These are phyloP conservation scores for Panicum virgatum DNA, from an alignment of 202 grass and related monocot genomes.

Conservation along the genomic window DNA sequence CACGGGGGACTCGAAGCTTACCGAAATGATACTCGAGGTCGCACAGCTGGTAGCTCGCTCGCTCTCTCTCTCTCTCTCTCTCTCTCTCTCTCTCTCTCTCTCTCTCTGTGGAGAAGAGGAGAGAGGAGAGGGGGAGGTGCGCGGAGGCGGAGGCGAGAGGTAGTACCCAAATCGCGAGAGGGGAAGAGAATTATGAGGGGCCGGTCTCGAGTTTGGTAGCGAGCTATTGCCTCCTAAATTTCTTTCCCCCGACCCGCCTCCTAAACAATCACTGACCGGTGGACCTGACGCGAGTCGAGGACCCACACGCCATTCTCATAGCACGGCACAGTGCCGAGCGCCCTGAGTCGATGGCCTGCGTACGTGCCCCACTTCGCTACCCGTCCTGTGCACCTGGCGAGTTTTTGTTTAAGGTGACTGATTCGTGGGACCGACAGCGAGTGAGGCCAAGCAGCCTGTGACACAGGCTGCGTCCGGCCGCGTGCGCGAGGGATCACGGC, in stretches of 20 bases:
- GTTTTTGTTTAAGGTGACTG: fast-evolving
- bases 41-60: slow-evolving; percentile 7
- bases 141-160: neutral
- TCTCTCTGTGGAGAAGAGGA: neutral
- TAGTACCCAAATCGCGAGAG: slow-evolving; percentile 13
- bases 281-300: fast-evolving
- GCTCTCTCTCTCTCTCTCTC: neutral
- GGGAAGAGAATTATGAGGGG: slow-evolving; percentile 24
- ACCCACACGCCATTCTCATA: neutral
- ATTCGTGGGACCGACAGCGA: fast-evolving
- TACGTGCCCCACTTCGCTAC: slow-evolving; percentile 23
- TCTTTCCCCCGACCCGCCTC: neutral
- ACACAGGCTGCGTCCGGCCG: fast-evolving
- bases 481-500: slow-evolving; percentile 6
- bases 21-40: neutral
- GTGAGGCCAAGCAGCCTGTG: neutral
- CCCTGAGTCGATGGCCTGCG: neutral
- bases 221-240: neutral
- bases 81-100: slow-evolving; percentile 32
- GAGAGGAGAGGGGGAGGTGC: neutral
- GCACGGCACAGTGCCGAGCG: neutral
- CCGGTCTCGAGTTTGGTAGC: slow-evolving; percentile 46
- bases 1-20: slow-evolving; percentile 21
- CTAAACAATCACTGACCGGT: neutral
- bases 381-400: neutral